phyloP scores from a whole-genome alignment of 352 stramenopile species.

The Blastocystis sp. region DNA sequence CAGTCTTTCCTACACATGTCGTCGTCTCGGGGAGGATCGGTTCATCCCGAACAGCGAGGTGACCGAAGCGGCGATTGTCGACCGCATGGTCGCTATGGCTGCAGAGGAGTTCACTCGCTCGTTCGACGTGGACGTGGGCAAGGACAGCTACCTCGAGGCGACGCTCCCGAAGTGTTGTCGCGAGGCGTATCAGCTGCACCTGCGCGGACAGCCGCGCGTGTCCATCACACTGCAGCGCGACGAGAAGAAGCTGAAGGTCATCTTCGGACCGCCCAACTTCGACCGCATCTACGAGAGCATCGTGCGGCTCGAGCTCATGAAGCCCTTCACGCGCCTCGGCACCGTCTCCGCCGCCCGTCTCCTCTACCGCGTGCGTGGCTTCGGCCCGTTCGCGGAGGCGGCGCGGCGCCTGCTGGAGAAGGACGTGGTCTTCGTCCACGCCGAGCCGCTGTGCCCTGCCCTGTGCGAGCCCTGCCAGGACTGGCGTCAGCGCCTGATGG shows the following conservation, averaged over 20 bases:
- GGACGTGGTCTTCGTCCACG: background rate
- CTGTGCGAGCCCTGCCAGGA: too few species aligned
- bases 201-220: background rate
- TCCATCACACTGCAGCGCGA: constrained; percentile 32
- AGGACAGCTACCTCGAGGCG: background rate
- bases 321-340: background rate
- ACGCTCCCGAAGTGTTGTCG: background rate
- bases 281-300: background rate
- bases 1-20: background rate
- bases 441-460: background rate
- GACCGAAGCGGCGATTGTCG: background rate
- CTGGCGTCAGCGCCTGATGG: too few species aligned
- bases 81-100: background rate
- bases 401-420: background rate
- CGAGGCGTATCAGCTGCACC: background rate
- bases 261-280: background rate
- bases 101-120: background rate
- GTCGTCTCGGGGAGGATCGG: background rate
- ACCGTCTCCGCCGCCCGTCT: background rate
- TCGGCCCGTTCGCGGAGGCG: background rate
- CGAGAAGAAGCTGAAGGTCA: constrained; percentile 37
- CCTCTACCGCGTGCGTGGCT: background rate
- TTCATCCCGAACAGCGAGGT: background rate
- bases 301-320: background rate
- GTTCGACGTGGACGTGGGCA: constrained; percentile 6